phyloP scores from a whole-genome alignment of 768 basidiomycete species.

The Boletus speciosus region DNA sequence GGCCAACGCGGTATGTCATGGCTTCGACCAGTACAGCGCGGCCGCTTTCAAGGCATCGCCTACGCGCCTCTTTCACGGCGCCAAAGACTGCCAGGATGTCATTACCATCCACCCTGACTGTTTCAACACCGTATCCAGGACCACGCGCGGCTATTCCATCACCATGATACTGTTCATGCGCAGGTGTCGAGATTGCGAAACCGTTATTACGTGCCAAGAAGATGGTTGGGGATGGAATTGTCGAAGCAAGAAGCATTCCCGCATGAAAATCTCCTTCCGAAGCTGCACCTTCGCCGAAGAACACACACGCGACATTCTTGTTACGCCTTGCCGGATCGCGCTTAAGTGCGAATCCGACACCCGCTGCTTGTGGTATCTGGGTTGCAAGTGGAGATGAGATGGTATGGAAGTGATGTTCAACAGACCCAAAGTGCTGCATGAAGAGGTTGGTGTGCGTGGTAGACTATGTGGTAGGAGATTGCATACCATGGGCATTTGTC shows the following conservation, averaged over 20 bases:
- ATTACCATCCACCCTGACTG: slow-evolving; percentile 91
- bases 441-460: slow-evolving; percentile 1
- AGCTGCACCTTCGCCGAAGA: slow-evolving; percentile 92
- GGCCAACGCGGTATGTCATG: slow-evolving; percentile 93
- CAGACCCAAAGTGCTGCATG: slow-evolving; percentile 79
- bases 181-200: slow-evolving; percentile 93
- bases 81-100: slow-evolving; percentile 81
- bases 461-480: not conserved
- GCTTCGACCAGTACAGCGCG: slow-evolving; percentile 84
- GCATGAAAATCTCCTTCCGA: slow-evolving; percentile 97
- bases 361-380: slow-evolving; percentile 93
- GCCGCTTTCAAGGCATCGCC: slow-evolving; percentile 69
- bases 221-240: slow-evolving; percentile 68
- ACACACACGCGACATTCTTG: slow-evolving; percentile 80
- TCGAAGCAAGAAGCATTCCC: slow-evolving; percentile 76
- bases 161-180: slow-evolving; percentile 84
- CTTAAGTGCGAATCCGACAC: slow-evolving; percentile 85
- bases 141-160: slow-evolving; percentile 93
- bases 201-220: slow-evolving; percentile 83
- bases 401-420: slow-evolving; percentile 82
- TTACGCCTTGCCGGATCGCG: slow-evolving; percentile 66
- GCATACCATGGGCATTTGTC: slow-evolving; percentile 90
- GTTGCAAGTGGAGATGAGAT: slow-evolving; percentile 93
- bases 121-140: slow-evolving; percentile 87
- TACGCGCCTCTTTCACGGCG: slow-evolving; percentile 69